Conservation (phyloP, 2,329 filamentous ascomycete species). For the Chaetomiaceae sp. region DNA sequence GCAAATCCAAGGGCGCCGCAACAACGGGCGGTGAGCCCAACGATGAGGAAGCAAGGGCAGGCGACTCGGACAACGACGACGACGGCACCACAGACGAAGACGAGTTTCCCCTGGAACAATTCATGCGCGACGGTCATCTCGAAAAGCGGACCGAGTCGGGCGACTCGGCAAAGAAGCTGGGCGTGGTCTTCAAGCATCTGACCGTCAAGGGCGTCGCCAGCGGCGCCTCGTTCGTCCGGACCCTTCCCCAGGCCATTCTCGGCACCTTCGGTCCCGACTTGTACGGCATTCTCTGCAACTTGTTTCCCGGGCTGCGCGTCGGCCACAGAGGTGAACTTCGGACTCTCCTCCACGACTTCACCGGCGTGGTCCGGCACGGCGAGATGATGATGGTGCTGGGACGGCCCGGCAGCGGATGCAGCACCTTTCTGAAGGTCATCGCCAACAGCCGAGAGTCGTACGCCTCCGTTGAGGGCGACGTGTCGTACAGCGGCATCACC, state of each 20-base stretch:
- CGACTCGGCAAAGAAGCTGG: conserved; percentile 68
- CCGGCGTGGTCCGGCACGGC: conserved; percentile 51
- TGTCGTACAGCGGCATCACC: conserved; percentile 55
- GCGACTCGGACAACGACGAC: conserved; percentile 33
- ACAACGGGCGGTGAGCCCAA: conserved; percentile 22
- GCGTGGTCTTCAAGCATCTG: conserved; percentile 71
- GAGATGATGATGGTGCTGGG: conserved; percentile 57
- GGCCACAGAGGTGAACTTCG: conserved; percentile 19
- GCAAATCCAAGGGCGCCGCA: conserved; percentile 5
- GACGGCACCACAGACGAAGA: conserved; percentile 43
- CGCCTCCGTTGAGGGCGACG: conserved; percentile 51
- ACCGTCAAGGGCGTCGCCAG: conserved; percentile 68
- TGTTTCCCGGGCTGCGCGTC: conserved; percentile 32
- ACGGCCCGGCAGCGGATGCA: conserved; percentile 54
- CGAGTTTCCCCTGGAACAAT: conserved; percentile 64
- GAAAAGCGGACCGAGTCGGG: conserved; percentile 64
- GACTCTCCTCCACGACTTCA: conserved; percentile 47
- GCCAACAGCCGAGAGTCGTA: conserved; percentile 58
- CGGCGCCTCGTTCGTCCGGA: conserved; percentile 55
- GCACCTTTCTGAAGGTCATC: conserved; percentile 29
- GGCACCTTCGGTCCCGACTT: conserved; percentile 79
- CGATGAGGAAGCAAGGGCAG: conserved; percentile 25
- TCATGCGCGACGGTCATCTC: conserved; percentile 70
- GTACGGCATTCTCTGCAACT: conserved; percentile 54
- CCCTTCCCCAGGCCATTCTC: conserved; percentile 64